These are phyloP conservation scores for Huiozyma sinensis DNA, from an alignment of 805 yeast genomes.

Conservation along the genomic window DNA sequence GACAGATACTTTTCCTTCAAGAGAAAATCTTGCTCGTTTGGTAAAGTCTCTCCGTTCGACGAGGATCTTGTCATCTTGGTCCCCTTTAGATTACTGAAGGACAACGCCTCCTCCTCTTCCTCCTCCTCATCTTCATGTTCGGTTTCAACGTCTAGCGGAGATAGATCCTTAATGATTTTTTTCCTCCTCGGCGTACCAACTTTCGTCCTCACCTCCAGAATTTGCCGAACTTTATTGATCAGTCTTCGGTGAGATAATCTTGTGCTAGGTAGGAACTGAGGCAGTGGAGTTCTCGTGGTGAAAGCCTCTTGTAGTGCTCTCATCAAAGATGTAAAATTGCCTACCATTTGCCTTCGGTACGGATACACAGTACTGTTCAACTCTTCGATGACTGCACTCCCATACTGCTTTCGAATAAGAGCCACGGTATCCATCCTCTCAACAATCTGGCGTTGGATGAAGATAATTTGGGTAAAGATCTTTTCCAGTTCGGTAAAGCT, in stretches of 20 bases:
- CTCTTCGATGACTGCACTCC: conserved; percentile 38
- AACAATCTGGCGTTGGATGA: conserved; percentile 35
- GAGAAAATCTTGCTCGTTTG: conserved; percentile 18
- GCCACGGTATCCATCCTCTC: conserved; percentile 39
- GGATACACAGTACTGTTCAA: conserved; percentile 31
- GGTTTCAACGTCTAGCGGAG: not conserved
- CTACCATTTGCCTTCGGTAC: conserved; percentile 37
- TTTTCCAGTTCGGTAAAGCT: conserved; percentile 31
- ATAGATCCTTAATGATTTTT: not conserved
- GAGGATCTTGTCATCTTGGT: not conserved
- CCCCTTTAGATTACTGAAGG: not conserved
- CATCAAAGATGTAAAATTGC: conserved; percentile 30
- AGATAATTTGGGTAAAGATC: conserved; percentile 36
- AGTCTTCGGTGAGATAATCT: conserved; percentile 38
- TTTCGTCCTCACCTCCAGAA: conserved; percentile 23
- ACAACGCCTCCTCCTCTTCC: conserved; percentile 1
- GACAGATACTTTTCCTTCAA: conserved; percentile 33
- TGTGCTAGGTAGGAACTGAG: conserved; percentile 41
- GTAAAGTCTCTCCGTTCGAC: not conserved
- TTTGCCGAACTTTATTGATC: conserved; percentile 33
- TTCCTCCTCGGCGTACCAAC: not conserved
- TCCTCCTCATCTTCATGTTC: conserved; percentile 2
- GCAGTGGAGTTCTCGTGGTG: conserved; percentile 36
- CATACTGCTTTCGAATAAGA: conserved; percentile 33
- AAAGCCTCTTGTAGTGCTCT: conserved; percentile 36